Evolutionary conservation across 768 basidiomycete species (phyloP).

Genomic region (Hericium coralloides): DNA sequence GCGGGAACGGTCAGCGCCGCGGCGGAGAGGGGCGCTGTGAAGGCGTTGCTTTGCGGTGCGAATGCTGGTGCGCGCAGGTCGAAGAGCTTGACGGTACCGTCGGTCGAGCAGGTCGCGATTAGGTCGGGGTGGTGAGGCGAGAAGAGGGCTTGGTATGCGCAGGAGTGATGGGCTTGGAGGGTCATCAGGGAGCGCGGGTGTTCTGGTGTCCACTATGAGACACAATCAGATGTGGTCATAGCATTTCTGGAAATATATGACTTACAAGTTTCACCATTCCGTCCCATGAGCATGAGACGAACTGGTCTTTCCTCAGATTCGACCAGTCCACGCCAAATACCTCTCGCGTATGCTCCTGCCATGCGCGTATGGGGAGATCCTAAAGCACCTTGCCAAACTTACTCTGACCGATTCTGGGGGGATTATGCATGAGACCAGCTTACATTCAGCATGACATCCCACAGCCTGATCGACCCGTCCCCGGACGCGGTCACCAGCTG

Average conservation of each 20-base stretch:
- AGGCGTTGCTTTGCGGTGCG: slow-evolving; percentile 40
- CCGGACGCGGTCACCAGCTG: slow-evolving; percentile 86
- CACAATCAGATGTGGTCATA: background rate
- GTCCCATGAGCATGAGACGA: slow-evolving; percentile 89
- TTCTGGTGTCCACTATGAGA: slow-evolving; percentile 76
- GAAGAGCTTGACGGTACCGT: slow-evolving; percentile 79
- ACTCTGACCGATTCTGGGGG: slow-evolving; percentile 17
- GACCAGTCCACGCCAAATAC: slow-evolving; percentile 96
- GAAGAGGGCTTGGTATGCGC: slow-evolving; percentile 87
- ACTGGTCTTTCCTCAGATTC: slow-evolving; percentile 82
- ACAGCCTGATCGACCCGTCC: slow-evolving; percentile 83
- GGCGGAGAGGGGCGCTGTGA: slow-evolving; percentile 59
- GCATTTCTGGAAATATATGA: slow-evolving; percentile 3
- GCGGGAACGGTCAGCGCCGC: slow-evolving; percentile 73
- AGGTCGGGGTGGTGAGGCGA: slow-evolving; percentile 85
- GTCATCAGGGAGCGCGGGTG: slow-evolving; percentile 71
- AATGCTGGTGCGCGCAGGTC: slow-evolving; percentile 65
- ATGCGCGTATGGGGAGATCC: slow-evolving; percentile 84
- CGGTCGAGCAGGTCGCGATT: slow-evolving; percentile 77
- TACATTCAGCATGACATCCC: slow-evolving; percentile 86
- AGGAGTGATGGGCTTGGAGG: slow-evolving; percentile 73
- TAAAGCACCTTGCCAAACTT: slow-evolving; percentile 29
- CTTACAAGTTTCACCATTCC: slow-evolving; percentile 80
- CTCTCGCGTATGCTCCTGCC: slow-evolving; percentile 93
- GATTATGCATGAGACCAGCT: slow-evolving; percentile 4